phyloP scores from a whole-genome alignment of 2,329 filamentous ascomycete genomes.

The Fusarium chuoi region DNA sequence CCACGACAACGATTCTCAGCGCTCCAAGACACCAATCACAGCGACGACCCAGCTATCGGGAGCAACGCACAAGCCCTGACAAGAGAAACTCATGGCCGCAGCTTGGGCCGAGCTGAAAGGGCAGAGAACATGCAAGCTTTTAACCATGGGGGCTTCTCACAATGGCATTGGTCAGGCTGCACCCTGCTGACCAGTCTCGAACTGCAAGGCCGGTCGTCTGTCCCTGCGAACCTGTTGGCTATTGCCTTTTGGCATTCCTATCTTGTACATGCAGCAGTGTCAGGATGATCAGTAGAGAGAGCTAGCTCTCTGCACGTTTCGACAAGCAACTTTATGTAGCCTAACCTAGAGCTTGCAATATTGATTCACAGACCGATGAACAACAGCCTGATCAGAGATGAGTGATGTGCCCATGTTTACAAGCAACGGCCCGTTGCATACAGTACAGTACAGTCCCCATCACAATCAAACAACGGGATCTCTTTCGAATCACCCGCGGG shows the following conservation, averaged over 20 bases:
- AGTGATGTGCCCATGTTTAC: not conserved
- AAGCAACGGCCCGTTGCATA: slow-evolving; percentile 19
- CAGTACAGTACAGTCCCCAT: not conserved
- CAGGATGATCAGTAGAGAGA: not conserved
- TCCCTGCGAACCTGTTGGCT: slow-evolving; percentile 22
- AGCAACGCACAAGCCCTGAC: slow-evolving; percentile 6
- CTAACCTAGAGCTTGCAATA: slow-evolving; percentile 5
- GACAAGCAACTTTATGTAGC: slow-evolving; percentile 1
- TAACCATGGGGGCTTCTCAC: not conserved
- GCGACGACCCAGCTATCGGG: slow-evolving; percentile 14
- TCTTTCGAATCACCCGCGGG: slow-evolving; percentile 22
- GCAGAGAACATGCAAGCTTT: slow-evolving; percentile 12
- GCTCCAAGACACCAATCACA: slow-evolving; percentile 39
- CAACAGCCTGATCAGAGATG: slow-evolving; percentile 6
- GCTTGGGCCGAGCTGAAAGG: slow-evolving; percentile 23
- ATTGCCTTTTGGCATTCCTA: slow-evolving; percentile 20
- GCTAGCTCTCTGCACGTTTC: not conserved
- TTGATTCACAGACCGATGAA: not conserved
- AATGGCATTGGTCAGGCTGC: slow-evolving; percentile 14
- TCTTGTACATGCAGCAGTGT: slow-evolving; percentile 1
- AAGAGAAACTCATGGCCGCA: slow-evolving; percentile 20
- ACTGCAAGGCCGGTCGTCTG: slow-evolving; percentile 12
- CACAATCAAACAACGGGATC: slow-evolving; percentile 21
- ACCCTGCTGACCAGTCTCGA: slow-evolving; percentile 28
- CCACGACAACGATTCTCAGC: slow-evolving; percentile 40